A percentile compares a stretch with the other conserved stretches of the same genome.
Evolutionary conservation across 2,329 filamentous ascomycete species (phyloP).

Genomic region (Clarireedia sp.): DNA sequence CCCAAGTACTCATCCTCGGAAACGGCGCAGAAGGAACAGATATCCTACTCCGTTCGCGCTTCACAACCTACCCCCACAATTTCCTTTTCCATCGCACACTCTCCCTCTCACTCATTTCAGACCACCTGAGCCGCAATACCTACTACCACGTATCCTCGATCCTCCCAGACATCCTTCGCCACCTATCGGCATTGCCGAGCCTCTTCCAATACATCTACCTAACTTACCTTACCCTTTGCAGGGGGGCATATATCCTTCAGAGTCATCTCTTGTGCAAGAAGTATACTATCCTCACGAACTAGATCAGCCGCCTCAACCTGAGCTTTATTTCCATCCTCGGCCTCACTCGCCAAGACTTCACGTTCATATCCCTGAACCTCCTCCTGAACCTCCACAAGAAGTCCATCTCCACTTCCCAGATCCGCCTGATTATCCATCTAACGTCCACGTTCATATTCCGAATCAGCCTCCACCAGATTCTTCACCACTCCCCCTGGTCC

Average conservation of each 20-base stretch:
- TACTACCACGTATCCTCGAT: neutral
- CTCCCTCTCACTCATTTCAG: neutral
- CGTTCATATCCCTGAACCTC: neutral
- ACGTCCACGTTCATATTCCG: neutral
- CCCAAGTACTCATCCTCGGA: neutral
- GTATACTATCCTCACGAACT: too few relatives aligned
- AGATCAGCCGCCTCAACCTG: too few relatives aligned
- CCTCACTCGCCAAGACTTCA: neutral
- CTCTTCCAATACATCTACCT: too few relatives aligned
- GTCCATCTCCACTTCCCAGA: neutral
- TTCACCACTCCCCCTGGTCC: neutral
- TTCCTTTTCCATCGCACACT: neutral
- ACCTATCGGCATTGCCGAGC: neutral
- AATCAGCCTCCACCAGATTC: neutral
- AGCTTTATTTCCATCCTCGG: neutral
- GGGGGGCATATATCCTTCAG: too few relatives aligned
- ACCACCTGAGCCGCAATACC: neutral
- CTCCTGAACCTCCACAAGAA: neutral
- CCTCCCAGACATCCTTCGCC: neutral
- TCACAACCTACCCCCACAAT: neutral
- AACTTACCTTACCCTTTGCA: too few relatives aligned
- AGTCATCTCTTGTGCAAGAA: too few relatives aligned
- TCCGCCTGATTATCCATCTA: neutral
- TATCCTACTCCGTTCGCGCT: neutral
- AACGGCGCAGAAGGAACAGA: neutral